Evolutionary conservation across 306 rosid genomes (phyloP).

Genomic region (Inga laurina): DNA sequence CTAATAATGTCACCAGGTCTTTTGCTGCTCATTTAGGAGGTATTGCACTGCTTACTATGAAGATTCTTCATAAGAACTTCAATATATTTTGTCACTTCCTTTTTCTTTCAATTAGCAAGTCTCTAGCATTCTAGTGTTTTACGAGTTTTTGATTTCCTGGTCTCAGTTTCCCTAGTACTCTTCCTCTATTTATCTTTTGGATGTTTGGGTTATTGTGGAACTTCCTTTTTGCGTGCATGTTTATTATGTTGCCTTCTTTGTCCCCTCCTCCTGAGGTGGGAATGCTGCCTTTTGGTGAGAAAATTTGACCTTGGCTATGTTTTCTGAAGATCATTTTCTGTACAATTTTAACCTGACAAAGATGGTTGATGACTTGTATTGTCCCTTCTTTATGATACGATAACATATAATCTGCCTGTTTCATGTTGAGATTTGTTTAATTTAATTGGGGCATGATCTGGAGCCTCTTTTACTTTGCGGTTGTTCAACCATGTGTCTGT

Average conservation of each 20-base stretch:
- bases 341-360: slow-evolving; percentile 7
- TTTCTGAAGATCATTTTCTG: not conserved
- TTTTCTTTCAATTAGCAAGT: not conserved
- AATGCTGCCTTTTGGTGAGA: slow-evolving; percentile 13
- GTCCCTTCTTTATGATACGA: not conserved
- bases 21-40: slow-evolving; percentile 21
- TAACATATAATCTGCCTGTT: slow-evolving; percentile 16
- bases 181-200: not conserved
- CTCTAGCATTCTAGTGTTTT: slow-evolving; percentile 21
- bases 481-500: not conserved
- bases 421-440: slow-evolving; percentile 19
- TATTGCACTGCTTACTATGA: slow-evolving; percentile 7
- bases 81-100: slow-evolving; percentile 25
- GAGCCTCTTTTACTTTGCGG: slow-evolving; percentile 8
- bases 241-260: slow-evolving; percentile 1
- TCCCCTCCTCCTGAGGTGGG: not conserved
- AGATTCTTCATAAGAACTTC: slow-evolving; percentile 29
- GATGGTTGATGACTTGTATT: not conserved
- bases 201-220: not conserved
- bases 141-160: slow-evolving; percentile 25
- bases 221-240: not conserved
- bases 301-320: slow-evolving; percentile 4
- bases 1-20: slow-evolving; percentile 1
- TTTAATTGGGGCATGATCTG: slow-evolving; percentile 20
- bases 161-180: not conserved